Conservation (phyloP, 768 basidiomycete genomes). For the Cyclocybe cylindracea region DNA sequence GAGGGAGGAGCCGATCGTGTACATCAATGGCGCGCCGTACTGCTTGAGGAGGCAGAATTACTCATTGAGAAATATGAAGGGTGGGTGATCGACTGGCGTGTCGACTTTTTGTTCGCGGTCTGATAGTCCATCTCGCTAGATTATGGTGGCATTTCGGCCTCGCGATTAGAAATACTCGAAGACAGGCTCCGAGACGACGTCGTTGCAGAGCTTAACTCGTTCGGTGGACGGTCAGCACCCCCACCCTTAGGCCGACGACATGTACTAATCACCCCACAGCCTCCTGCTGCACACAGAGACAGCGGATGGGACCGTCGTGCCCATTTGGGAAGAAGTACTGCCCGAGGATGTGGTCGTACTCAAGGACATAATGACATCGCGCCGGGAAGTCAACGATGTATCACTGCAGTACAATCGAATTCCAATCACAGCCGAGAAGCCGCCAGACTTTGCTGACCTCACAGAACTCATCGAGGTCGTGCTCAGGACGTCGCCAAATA, state of each 20-base stretch:
- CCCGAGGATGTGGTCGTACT: conserved; percentile 73
- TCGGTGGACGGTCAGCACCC: conserved; percentile 72
- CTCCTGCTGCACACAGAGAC: conserved; percentile 90
- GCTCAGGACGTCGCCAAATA: conserved; percentile 64
- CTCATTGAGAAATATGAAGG: conserved; percentile 93
- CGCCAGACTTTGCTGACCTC: conserved; percentile 74
- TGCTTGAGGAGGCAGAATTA: conserved; percentile 85
- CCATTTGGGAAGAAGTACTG: conserved; percentile 91
- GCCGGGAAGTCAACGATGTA: conserved; percentile 45
- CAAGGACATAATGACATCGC: conserved; percentile 83
- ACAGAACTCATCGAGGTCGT: conserved; percentile 80
- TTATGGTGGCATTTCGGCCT: conserved; percentile 93
- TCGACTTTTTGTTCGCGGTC: background rate
- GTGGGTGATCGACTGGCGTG: conserved; percentile 29
- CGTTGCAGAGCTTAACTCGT: conserved; percentile 74
- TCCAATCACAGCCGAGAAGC: conserved; percentile 89
- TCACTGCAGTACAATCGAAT: conserved; percentile 81
- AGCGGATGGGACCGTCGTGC: conserved; percentile 82
- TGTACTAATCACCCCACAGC: conserved; percentile 34
- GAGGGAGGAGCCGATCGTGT: conserved; percentile 90
- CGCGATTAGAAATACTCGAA: conserved; percentile 87
- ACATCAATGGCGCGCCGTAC: conserved; percentile 91
- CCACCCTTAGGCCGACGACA: background rate
- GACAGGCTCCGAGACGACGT: conserved; percentile 90
- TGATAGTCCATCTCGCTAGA: conserved; percentile 43